Evolutionary conservation across 345 rosid species (phyloP), one percentile per base, ranked within the genome.

Genomic region (Carallia brachiata): DNA sequence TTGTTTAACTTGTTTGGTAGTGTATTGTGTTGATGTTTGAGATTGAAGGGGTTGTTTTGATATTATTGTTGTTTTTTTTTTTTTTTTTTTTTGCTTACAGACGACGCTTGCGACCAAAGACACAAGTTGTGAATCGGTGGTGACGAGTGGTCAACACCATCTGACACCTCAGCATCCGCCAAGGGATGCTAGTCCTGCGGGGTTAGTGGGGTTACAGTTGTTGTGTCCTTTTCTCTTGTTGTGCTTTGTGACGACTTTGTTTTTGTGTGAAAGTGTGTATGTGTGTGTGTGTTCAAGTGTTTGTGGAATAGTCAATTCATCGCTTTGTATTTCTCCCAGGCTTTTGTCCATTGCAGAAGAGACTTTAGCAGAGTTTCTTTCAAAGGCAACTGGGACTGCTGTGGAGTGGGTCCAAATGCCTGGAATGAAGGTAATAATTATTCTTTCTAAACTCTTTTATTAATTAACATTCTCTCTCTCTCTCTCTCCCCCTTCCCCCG

Each of bases 331-430:
- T 74, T 56, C 66, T 73, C 54, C 77, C 61, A 92, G 99, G 82
- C 98, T 96, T 84, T 88, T 96, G 97, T 88, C 99, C 89, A 85
- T 89, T 85, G 97, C 97, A 88, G 97, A 96, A 89, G 98, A 96
- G 82, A 89, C 97, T 88, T 89, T 96, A 92, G 87, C 98, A 90
- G 98, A 96, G 92, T 96, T 92, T 92, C 97, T 96, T 89, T 96
- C 99, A 73, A 96, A 96, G 99, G 99, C 99, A 77, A 96, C 98
- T 86, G 99, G 99, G 89, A 96, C 99, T 79, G 98, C 99, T 80
- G 95, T 96, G 63, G 99, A 96, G 97, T 96, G 99, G 99, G 93
- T 96, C 80, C 99, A 96, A 86, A 96, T 92, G 97, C 99, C 98
- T 89, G 98, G 99, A 92, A 96, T 92, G 99, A 96, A 96, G 99